phyloP scores from a whole-genome alignment of 495 filamentous ascomycete species.

The Podospora pseudoanserina region DNA sequence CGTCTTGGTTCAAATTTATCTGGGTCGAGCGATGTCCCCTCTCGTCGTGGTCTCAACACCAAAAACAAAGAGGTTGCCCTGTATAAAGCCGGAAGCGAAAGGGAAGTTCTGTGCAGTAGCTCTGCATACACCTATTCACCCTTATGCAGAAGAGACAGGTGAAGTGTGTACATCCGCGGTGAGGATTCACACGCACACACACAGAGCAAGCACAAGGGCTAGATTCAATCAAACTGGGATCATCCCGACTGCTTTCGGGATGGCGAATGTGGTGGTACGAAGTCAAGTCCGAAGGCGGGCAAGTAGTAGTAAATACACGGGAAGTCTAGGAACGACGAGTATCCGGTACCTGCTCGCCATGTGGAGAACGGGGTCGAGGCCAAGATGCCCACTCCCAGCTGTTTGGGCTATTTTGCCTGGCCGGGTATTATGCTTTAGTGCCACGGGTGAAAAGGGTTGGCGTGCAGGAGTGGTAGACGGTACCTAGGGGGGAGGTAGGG shows the following conservation, averaged over 20 bases:
- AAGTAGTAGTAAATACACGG: not conserved
- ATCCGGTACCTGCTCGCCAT: not conserved
- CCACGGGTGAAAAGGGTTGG: not conserved
- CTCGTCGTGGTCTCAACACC: not conserved
- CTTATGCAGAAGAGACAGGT: too few relatives aligned
- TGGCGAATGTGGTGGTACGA: not conserved
- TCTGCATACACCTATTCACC: not conserved
- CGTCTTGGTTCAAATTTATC: not conserved
- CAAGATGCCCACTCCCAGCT: not conserved
- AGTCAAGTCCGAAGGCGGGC: too few relatives aligned
- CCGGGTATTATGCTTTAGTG: not conserved
- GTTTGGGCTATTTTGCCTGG: not conserved
- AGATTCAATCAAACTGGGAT: not conserved
- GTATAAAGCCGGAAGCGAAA: not conserved
- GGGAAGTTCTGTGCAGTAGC: not conserved
- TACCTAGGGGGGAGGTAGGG: not conserved
- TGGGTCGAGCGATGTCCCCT: not conserved
- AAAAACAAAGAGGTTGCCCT: too few relatives aligned
- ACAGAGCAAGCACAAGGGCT: too few relatives aligned
- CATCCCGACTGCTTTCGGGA: not conserved
- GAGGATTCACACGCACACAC: too few relatives aligned
- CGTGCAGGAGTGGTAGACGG: not conserved
- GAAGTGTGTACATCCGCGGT: too few relatives aligned
- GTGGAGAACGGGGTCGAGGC: not conserved
- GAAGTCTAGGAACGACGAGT: not conserved